A percentile compares a stretch with the other conserved stretches of the same genome.
Evolutionary conservation across 2,329 filamentous ascomycete species (phyloP).

Genomic region (Xylaria sp.): DNA sequence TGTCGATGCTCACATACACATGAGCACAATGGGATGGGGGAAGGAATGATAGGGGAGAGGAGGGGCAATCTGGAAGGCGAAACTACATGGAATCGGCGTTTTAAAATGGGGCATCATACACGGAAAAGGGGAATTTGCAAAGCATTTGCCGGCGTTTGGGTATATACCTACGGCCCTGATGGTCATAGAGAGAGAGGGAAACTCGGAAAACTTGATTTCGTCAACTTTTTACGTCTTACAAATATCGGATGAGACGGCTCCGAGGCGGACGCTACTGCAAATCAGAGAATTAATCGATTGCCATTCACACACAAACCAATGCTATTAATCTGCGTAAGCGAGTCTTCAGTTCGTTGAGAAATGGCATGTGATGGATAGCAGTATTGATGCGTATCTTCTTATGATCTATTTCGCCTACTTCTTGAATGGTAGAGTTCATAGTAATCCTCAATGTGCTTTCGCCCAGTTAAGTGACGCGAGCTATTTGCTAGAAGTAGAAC

Average conservation of each 20-base stretch:
- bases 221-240: not conserved
- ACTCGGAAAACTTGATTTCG: not conserved
- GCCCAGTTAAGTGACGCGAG: too few species aligned
- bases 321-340: not conserved
- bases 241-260: too few species aligned
- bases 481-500: too few species aligned
- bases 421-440: too few species aligned
- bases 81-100: constrained; percentile 32
- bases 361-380: not conserved
- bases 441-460: too few species aligned
- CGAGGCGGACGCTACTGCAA: too few species aligned
- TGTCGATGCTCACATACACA: not conserved
- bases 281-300: too few species aligned
- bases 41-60: too few species aligned
- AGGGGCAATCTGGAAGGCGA: not conserved
- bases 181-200: not conserved
- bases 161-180: not conserved
- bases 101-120: constrained; percentile 1
- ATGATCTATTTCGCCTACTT: not conserved
- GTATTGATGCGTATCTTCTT: not conserved
- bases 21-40: too few species aligned
- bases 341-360: not conserved
- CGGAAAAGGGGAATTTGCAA: constrained; percentile 8
- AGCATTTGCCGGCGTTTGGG: constrained; percentile 29
- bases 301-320: not conserved